Evolutionary conservation across 192 early-diverging fungal species (phyloP).

Genomic region (Paraglomus occultum): DNA sequence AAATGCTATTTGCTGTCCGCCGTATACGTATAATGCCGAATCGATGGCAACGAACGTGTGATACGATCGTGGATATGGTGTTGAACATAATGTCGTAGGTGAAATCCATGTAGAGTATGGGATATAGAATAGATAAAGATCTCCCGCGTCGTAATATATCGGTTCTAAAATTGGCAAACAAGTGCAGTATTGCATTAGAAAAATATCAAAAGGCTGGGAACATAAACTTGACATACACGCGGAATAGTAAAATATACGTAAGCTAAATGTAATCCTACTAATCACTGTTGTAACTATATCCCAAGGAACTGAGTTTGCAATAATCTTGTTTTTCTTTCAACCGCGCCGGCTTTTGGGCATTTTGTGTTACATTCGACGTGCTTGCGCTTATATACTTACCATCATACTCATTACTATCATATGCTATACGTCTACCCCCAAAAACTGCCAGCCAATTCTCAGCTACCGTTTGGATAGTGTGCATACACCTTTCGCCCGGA

Average conservation of each 20-base stretch:
- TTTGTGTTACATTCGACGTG: too few relatives aligned
- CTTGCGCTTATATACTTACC: too few relatives aligned
- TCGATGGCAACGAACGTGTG: not conserved
- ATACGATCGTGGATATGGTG: conserved; percentile 4
- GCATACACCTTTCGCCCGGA: not conserved
- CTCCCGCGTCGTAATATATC: conserved; percentile 6
- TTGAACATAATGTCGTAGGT: not conserved
- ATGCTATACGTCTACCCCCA: conserved; percentile 1
- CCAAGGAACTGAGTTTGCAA: too few relatives aligned
- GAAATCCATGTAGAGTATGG: not conserved
- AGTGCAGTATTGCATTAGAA: not conserved
- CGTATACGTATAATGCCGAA: conserved; percentile 3
- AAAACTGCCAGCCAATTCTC: not conserved
- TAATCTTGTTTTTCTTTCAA: too few relatives aligned
- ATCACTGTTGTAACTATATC: too few relatives aligned
- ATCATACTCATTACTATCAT: not conserved
- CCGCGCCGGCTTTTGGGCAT: too few relatives aligned
- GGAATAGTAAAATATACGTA: too few relatives aligned
- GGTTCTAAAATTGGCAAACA: not conserved
- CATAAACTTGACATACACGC: too few relatives aligned
- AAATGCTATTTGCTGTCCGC: not conserved
- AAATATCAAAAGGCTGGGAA: too few relatives aligned
- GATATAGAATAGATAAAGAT: conserved; percentile 8
- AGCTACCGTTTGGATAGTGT: not conserved
- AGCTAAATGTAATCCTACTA: too few relatives aligned